Percentiles rank a stretch among this genome's conserved stretches.
These are phyloP conservation scores for Pseudocercospora fuligena DNA, from an alignment of 2,329 filamentous ascomycete genomes.

Conservation along the genomic window DNA sequence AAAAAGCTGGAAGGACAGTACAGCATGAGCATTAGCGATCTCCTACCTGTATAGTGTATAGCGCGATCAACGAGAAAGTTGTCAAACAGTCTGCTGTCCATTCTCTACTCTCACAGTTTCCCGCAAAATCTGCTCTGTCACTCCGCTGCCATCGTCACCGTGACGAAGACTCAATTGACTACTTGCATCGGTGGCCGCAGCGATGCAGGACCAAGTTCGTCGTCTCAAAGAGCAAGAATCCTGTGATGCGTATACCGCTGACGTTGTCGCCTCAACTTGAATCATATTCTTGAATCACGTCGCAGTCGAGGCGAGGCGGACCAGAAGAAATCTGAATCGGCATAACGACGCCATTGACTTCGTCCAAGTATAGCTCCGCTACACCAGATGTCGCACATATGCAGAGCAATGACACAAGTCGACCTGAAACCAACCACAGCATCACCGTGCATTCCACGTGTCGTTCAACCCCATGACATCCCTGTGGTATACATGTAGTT, in stretches of 20 bases:
- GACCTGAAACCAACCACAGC: neutral
- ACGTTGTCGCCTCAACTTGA: neutral
- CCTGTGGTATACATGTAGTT: neutral
- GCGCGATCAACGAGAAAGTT: neutral
- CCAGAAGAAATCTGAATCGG: neutral
- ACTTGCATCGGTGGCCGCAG: no score
- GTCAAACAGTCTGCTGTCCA: neutral
- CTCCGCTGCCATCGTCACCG: no score
- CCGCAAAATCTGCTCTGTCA: no score
- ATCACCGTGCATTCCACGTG: slow-evolving; percentile 3
- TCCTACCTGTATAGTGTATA: neutral
- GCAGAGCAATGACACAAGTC: neutral
- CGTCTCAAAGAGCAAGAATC: neutral
- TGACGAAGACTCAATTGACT: no score
- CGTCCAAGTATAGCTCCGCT: no score
- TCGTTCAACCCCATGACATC: neutral
- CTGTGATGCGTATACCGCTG: neutral
- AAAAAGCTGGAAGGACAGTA: slow-evolving; percentile 2
- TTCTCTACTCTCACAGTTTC: neutral
- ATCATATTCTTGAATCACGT: neutral
- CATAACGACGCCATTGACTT: no score
- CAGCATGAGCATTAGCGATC: neutral
- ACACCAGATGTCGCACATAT: no score
- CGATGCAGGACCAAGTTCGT: neutral
- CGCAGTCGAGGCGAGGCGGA: neutral